Evolutionary conservation across 768 basidiomycete species (phyloP).

Genomic region (Tremella mesenterica): DNA sequence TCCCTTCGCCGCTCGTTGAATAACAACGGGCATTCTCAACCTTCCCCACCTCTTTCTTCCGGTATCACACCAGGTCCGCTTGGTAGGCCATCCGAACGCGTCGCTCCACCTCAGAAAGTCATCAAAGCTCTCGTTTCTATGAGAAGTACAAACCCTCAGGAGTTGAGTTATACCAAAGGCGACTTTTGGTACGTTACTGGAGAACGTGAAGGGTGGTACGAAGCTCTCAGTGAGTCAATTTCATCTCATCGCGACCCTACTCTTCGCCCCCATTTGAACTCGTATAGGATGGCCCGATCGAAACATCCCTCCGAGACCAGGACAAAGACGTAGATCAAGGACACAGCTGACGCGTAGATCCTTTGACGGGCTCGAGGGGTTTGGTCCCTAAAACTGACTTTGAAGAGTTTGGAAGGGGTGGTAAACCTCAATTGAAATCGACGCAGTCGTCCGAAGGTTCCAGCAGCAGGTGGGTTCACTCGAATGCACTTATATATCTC

Average conservation of each 20-base stretch:
- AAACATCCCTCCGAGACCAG: not conserved
- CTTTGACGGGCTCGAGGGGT: conserved; percentile 79
- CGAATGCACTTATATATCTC: no score
- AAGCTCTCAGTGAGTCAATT: conserved; percentile 61
- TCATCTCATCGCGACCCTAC: not conserved
- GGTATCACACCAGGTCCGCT: conserved; percentile 33
- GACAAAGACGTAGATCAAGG: not conserved
- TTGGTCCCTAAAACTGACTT: conserved; percentile 79
- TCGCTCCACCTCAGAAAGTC: conserved; percentile 85
- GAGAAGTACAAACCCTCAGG: conserved; percentile 64
- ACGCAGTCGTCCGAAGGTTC: conserved; percentile 3
- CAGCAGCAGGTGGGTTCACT: not conserved
- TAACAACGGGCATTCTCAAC: conserved; percentile 26
- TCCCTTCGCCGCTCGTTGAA: conserved; percentile 39
- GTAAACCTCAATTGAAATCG: conserved; percentile 3
- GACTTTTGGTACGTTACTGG: conserved; percentile 95
- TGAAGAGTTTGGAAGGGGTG: conserved; percentile 74
- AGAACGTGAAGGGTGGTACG: conserved; percentile 72
- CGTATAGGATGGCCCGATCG: not conserved
- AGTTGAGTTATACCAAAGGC: conserved; percentile 82
- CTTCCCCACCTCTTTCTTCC: conserved; percentile 14
- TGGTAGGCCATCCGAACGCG: conserved; percentile 61
- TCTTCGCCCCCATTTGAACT: not conserved
- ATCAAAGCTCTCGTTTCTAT: conserved; percentile 71
- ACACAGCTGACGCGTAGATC: conserved; percentile 48